phyloP scores from a whole-genome alignment of 2,329 filamentous ascomycete species.

The Epichloe baconii region DNA sequence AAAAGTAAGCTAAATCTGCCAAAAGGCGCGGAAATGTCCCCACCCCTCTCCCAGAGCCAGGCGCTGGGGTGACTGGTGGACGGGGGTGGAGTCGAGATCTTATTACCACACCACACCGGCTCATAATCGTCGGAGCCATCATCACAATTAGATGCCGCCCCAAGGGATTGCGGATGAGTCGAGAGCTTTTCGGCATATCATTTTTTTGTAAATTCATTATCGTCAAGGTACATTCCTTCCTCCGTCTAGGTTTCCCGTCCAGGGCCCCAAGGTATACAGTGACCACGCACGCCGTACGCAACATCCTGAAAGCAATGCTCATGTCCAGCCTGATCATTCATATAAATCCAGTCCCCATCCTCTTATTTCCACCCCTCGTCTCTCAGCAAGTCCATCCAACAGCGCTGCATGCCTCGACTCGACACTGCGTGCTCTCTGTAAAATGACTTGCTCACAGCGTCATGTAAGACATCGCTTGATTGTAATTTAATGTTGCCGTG shows the following conservation, averaged over 20 bases:
- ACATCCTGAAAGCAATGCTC: background rate
- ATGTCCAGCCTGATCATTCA: background rate
- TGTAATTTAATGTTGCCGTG: constrained; percentile 8
- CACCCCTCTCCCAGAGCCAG: no score
- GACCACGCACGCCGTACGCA: background rate
- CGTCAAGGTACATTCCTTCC: constrained; percentile 1
- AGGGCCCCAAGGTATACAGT: background rate
- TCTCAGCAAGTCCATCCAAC: background rate
- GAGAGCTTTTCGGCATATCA: background rate
- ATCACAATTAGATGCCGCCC: no score
- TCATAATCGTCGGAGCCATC: no score
- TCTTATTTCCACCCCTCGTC: no score
- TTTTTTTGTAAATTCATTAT: constrained; percentile 1
- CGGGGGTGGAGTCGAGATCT: background rate
- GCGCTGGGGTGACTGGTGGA: background rate
- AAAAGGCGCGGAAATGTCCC: background rate
- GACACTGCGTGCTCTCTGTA: background rate
- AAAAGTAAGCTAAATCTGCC: background rate
- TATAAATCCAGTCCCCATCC: background rate
- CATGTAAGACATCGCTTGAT: constrained; percentile 5
- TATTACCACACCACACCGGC: no score
- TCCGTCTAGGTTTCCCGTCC: background rate
- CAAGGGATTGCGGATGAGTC: no score
- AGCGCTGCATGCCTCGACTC: background rate
- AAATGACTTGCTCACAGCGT: background rate